Percentiles rank a stretch among this genome's conserved stretches.
Evolutionary conservation across 1,284 basidiomycete species (phyloP).

Genomic region (Irpex rosettiformis): DNA sequence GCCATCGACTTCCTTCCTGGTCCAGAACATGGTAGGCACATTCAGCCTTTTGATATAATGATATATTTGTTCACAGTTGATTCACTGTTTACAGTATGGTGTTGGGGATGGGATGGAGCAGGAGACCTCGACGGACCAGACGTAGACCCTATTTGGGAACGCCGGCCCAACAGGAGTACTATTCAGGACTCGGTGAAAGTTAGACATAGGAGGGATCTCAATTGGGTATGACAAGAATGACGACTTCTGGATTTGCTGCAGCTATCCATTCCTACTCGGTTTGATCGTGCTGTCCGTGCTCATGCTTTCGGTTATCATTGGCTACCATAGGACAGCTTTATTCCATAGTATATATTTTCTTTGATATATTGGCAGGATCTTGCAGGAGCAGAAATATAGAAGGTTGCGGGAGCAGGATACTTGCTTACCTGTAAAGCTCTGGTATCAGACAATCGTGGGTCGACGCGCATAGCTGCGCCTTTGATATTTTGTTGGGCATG

Average conservation of each 20-base stretch:
- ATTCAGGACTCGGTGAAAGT: slow-evolving; percentile 62
- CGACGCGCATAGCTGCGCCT: no score
- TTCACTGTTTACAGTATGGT: slow-evolving; percentile 76
- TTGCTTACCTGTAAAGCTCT: no score
- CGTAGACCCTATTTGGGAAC: slow-evolving; percentile 94
- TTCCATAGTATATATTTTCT: background rate
- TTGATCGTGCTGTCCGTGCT: background rate
- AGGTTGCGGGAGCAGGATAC: no score
- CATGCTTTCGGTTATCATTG: background rate
- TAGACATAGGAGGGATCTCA: slow-evolving; percentile 65
- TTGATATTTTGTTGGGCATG: background rate
- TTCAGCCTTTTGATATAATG: background rate
- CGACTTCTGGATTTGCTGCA: background rate
- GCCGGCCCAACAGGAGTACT: slow-evolving; percentile 68
- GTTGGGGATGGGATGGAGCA: slow-evolving; percentile 98
- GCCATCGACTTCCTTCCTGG: slow-evolving; percentile 75
- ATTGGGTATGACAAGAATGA: slow-evolving; percentile 11
- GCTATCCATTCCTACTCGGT: background rate
- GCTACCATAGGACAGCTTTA: background rate
- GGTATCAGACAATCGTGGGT: no score
- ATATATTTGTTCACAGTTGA: background rate
- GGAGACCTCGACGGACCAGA: slow-evolving; percentile 93
- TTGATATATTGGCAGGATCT: background rate
- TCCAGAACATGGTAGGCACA: slow-evolving; percentile 77
- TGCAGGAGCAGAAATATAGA: no score